These are phyloP conservation scores for Ceratobasidium sp. DNA, from an alignment of 1,284 basidiomycete species.

Conservation along the genomic window DNA sequence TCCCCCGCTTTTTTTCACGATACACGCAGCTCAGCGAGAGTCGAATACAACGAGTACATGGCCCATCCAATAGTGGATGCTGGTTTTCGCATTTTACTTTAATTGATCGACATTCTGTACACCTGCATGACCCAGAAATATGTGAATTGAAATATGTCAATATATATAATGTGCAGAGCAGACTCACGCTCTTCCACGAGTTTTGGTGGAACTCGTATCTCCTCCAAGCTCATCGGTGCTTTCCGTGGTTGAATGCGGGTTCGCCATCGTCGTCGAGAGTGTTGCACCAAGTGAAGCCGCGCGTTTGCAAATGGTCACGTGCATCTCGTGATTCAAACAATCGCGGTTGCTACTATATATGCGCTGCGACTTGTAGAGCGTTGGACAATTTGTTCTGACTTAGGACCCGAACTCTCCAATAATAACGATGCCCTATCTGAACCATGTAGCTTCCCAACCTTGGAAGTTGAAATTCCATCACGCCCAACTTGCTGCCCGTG, in stretches of 20 bases:
- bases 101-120: conserved; percentile 37
- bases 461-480: too few relatives aligned
- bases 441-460: not conserved
- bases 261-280: not conserved
- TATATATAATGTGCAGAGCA: not conserved
- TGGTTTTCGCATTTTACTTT: conserved; percentile 38
- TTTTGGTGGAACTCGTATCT: conserved; percentile 7
- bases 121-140: not conserved
- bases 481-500: too few relatives aligned
- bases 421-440: not conserved
- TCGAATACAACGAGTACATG: conserved; percentile 15
- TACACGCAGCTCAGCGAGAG: conserved; percentile 24
- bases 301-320: conserved; percentile 4
- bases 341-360: too few relatives aligned
- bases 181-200: conserved; percentile 9
- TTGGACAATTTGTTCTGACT: not conserved
- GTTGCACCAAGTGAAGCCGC: not conserved
- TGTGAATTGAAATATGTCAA: not conserved
- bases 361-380: not conserved
- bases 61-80: conserved; percentile 20
- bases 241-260: not conserved
- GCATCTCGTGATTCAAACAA: too few relatives aligned
- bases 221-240: conserved; percentile 4
- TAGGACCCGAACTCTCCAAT: not conserved
- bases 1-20: conserved; percentile 36